Evolutionary conservation across 208 protist genomes (phyloP), one percentile per base, ranked within the genome.

Genomic region (Crithidia sp.): DNA sequence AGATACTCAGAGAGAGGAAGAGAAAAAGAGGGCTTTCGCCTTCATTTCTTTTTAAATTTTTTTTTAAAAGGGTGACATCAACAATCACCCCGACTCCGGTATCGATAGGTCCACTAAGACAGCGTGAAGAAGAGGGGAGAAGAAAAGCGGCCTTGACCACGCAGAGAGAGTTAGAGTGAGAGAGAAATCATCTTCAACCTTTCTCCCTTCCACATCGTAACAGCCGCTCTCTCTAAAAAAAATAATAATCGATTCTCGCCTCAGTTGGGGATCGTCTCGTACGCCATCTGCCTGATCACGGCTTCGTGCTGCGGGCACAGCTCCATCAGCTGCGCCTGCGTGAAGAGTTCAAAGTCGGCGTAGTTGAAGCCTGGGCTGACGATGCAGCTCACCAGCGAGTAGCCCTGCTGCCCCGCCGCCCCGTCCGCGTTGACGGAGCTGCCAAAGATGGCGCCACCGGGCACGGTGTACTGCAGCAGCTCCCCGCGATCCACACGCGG

Each of bases 331-430:
- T 88, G 73, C 37, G 56, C 69, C 56, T 86, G 81, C 43, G 83
- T 91, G 67, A 88, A 88, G 5, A 91, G 61, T 45, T 90, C 82
- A 66, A 86, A 88, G 61, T 86, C 81, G 9, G 12, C 53, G 57
- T 69, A 85, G 50, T 84, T 72, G 62, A 88, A 86, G 0, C 81
- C 81, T 40, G 86, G 83, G 19, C 71, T 82, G 36, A 85, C 81
- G 45, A 83, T 59, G 70, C 86, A 91, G 60, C 86, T 86, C 52
- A 91, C 76, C 4, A 88, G 74, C 2, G 81, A 71, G 74, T 80
- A 88, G 28, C 82, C 82, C 1, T 17, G 61, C 44, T 56, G 71
- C 47, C 37, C 71, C 17, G 41, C 56, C 45, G 62, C 57, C 19
- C 59, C 71, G 40, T 65, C 56, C 7, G 69, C 17, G 54, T 69